Percentiles rank a stretch among this genome's conserved stretches.
These are phyloP conservation scores for Candida railenensis DNA, from an alignment of 805 yeast genomes.

Conservation along the genomic window DNA sequence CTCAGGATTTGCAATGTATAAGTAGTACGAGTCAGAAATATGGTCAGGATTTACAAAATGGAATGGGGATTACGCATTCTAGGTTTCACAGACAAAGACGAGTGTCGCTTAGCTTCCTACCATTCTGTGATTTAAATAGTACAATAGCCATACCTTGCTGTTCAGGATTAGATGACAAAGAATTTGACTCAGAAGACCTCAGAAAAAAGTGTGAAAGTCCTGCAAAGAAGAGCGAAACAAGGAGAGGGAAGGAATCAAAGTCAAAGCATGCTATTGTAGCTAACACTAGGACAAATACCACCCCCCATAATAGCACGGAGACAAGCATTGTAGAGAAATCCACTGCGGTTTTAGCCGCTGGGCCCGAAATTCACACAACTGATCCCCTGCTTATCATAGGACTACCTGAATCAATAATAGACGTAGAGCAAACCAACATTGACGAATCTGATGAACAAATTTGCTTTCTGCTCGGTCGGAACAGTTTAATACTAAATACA, in stretches of 20 bases:
- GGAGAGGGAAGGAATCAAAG: too few species aligned
- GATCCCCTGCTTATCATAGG: too few species aligned
- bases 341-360: too few species aligned
- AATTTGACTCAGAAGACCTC: background rate
- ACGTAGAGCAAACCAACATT: background rate
- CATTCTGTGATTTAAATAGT: background rate
- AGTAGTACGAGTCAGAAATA: background rate
- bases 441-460: background rate
- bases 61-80: background rate
- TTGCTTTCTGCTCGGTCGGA: background rate
- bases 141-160: constrained; percentile 1
- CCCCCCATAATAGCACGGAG: too few species aligned
- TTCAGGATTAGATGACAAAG: background rate
- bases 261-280: background rate
- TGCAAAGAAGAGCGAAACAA: background rate
- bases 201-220: background rate
- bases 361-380: too few species aligned
- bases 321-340: too few species aligned
- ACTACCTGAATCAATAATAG: background rate
- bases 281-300: too few species aligned
- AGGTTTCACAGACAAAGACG: background rate
- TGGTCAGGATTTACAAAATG: background rate
- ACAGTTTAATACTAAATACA: background rate
- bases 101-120: background rate
- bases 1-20: constrained; percentile 1